Evolutionary conservation across 2,329 filamentous ascomycete species (phyloP).

Genomic region (Hypoxylon sp.): DNA sequence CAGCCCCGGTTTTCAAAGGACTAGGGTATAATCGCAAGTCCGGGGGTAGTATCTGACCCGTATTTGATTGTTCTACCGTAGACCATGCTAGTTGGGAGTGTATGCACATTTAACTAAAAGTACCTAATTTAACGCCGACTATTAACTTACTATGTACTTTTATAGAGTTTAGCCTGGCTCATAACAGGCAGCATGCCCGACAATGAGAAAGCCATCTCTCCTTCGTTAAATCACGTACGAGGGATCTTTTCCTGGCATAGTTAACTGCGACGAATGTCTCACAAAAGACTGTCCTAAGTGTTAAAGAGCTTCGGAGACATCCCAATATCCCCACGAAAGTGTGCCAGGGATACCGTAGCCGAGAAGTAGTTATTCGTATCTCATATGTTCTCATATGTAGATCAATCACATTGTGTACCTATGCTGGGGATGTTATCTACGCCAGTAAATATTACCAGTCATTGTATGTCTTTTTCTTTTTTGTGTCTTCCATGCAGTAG

Average conservation of each 20-base stretch:
- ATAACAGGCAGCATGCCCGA: not conserved
- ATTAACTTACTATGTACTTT: not conserved
- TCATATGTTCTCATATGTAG: too few species aligned
- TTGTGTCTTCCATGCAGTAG: not conserved
- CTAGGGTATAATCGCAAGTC: slow-evolving; percentile 13
- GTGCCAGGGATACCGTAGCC: not conserved
- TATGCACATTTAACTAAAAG: not conserved
- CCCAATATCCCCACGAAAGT: not conserved
- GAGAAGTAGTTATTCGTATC: not conserved
- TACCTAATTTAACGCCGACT: not conserved
- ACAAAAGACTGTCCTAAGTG: not conserved
- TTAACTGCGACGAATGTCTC: not conserved
- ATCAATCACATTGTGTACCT: too few species aligned
- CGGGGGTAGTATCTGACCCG: too few species aligned
- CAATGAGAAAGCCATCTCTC: not conserved
- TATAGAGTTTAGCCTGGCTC: not conserved
- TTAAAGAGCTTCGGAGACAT: not conserved
- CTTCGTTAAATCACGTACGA: not conserved
- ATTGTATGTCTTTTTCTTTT: too few species aligned
- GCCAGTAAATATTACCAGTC: too few species aligned
- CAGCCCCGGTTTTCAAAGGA: not conserved
- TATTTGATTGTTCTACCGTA: too few species aligned
- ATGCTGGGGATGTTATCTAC: not conserved
- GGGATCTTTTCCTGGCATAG: not conserved
- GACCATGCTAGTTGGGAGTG: not conserved